Percentiles rank a stretch among this genome's conserved stretches.
Conservation (phyloP, 129 eudicot genomes). For the Flaveria sonorensis region DNA sequence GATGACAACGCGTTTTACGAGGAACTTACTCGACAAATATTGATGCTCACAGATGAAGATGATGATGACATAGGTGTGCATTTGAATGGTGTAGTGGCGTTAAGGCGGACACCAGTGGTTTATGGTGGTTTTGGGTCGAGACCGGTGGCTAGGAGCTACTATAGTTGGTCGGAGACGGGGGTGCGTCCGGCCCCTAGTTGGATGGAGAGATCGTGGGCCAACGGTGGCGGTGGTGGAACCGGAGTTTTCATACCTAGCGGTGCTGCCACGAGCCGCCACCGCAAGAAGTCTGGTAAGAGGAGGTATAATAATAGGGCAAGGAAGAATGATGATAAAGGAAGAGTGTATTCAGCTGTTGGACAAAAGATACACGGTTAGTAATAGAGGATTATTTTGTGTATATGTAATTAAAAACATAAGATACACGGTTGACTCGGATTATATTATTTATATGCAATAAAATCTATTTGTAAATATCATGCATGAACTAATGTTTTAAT, state of each 20-base stretch:
- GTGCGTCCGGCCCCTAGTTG: constrained; percentile 30
- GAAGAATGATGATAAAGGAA: constrained; percentile 34
- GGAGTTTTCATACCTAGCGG: constrained; percentile 43
- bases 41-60: constrained; percentile 43
- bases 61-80: constrained; percentile 20
- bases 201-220: constrained; percentile 38
- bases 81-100: not conserved
- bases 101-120: constrained; percentile 15
- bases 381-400: not conserved
- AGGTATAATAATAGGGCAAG: constrained; percentile 24
- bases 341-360: constrained; percentile 27
- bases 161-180: constrained; percentile 29
- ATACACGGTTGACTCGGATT: no score
- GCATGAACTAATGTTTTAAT: no score
- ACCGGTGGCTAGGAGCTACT: constrained; percentile 23
- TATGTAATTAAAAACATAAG: not conserved
- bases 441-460: no score
- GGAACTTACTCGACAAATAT: constrained; percentile 35
- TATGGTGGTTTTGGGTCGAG: constrained; percentile 29
- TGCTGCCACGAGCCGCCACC: not conserved
- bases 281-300: constrained; percentile 30
- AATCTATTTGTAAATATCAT: no score
- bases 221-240: constrained; percentile 35
- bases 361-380: constrained; percentile 27
- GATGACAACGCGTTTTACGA: constrained; percentile 35